Conservation (phyloP, 495 filamentous ascomycete genomes). For the Aspergillus baeticus region DNA sequence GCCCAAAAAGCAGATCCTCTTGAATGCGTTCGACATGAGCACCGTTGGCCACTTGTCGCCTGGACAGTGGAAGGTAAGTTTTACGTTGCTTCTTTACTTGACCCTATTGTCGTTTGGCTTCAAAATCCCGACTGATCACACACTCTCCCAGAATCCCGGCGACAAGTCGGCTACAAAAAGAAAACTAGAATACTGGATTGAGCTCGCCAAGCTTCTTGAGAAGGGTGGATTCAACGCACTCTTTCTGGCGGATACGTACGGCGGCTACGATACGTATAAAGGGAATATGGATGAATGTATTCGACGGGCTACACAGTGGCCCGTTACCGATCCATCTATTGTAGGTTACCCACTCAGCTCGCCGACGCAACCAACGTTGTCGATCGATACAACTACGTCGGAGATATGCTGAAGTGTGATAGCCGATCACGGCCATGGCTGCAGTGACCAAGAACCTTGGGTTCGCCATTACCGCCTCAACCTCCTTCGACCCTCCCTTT, state of each 20-base stretch:
- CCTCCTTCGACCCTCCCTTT: too few species aligned
- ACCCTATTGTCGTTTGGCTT: neutral
- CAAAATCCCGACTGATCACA: neutral
- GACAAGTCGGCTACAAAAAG: conserved; percentile 58
- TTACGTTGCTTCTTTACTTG: too few species aligned
- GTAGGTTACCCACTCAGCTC: too few species aligned
- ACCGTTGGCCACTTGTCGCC: conserved; percentile 64
- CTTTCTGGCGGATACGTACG: conserved; percentile 62
- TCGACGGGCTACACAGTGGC: conserved; percentile 56
- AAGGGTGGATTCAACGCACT: conserved; percentile 57
- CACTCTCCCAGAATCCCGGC: conserved; percentile 46
- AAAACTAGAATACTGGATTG: conserved; percentile 58
- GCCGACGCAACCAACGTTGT: too few species aligned
- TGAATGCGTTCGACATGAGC: conserved; percentile 65
- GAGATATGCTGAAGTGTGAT: too few species aligned
- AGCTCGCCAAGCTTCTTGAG: conserved; percentile 59
- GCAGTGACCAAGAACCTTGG: too few species aligned
- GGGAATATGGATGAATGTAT: conserved; percentile 52
- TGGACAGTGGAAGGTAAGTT: conserved; percentile 58
- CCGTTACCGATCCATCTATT: conserved; percentile 53
- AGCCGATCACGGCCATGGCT: too few species aligned
- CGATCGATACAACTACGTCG: too few species aligned
- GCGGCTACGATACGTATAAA: conserved; percentile 57
- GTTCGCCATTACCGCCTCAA: too few species aligned
- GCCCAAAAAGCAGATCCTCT: conserved; percentile 60